Percentiles rank a stretch among this genome's conserved stretches.
Evolutionary conservation across 495 filamentous ascomycete genomes (phyloP).

Genomic region (Penicillium macrosclerotiorum): DNA sequence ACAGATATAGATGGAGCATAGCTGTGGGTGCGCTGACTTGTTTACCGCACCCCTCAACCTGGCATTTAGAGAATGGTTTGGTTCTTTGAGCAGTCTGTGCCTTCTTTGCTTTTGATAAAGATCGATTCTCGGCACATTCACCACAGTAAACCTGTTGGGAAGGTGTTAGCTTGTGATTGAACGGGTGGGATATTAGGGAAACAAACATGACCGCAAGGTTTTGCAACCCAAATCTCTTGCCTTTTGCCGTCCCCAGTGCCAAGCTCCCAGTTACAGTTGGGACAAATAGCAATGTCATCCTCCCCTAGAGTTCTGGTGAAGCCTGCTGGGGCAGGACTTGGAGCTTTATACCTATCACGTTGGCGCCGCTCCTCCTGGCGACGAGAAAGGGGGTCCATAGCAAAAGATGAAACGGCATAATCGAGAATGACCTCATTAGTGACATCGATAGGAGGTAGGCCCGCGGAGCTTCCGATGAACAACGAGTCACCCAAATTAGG

Average conservation of each 20-base stretch:
- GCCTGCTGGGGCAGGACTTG: constrained; percentile 54
- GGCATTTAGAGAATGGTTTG: constrained; percentile 50
- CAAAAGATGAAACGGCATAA: constrained; percentile 22
- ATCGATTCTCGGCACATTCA: constrained; percentile 57
- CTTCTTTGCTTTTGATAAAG: constrained; percentile 36
- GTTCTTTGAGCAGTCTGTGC: constrained; percentile 14
- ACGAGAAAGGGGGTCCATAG: constrained; percentile 18
- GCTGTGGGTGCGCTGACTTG: constrained; percentile 31
- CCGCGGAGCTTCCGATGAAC: neutral
- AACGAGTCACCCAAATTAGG: neutral
- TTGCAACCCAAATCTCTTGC: constrained; percentile 71
- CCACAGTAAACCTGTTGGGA: constrained; percentile 76
- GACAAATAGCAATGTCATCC: constrained; percentile 65
- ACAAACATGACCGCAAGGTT: constrained; percentile 74
- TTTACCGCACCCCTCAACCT: constrained; percentile 49
- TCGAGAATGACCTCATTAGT: constrained; percentile 10
- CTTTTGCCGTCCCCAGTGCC: constrained; percentile 57
- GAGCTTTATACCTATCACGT: constrained; percentile 57
- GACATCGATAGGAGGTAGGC: neutral
- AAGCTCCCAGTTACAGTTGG: constrained; percentile 69
- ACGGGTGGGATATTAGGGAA: too few species aligned
- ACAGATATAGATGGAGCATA: constrained; percentile 52
- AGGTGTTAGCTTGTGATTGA: too few species aligned
- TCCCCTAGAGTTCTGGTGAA: constrained; percentile 65
- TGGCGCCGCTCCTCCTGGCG: constrained; percentile 22